Base-by-base conservation (phyloP, 108 stramenopile genomes). In the Parietichytrium sp. region DNA sequence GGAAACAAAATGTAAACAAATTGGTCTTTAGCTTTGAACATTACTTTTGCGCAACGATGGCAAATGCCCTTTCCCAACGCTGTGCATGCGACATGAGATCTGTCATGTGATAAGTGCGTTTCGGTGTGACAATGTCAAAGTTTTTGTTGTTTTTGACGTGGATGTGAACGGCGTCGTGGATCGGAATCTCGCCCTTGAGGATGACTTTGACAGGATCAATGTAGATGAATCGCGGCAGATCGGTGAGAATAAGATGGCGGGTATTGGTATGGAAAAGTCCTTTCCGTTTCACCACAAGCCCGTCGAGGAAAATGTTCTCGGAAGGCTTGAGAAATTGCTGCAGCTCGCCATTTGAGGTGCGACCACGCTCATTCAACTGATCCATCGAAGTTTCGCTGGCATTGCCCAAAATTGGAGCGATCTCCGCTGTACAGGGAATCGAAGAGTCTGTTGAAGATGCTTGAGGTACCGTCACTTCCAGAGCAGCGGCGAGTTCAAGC, bases 171-270 rank as follows among this genome's bases (percentile, higher is more conserved):
- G 7, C n/a, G 18, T 12, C 49, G 4, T 82, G 48, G 10, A 33
- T 79, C 8, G 81, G 31, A n/a, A 82, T 82, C 29, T 82, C 61
- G 18, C 78, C 82, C 42, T 82, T 82, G 20, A 51, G 33, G 25
- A 48, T 0, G 4, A 36, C 26, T 33, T 80, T 79, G 31, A 33
- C 26, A 7, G 82, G 61, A 25, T 79, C 82, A 23, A 82, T 45
- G 48, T 82, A 82, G 18, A 51, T 12, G 13, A 82, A 51, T 48
- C 25, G 26, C 3, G 82, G 79, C 33, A 25, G 4, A 15, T 80
- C 30, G n/a, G 79, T 82, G 27, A 82, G 72, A 0, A 82, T 80
- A 15, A 82, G n/a, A 25, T 82, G 80, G 15, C 82, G 82, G 23
- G 36, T 23, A 8, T 48, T 81, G 13, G 36, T 47, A 7, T 47